Evolutionary conservation across 495 filamentous ascomycete species (phyloP).

Genomic region (Neurospora pannonica): DNA sequence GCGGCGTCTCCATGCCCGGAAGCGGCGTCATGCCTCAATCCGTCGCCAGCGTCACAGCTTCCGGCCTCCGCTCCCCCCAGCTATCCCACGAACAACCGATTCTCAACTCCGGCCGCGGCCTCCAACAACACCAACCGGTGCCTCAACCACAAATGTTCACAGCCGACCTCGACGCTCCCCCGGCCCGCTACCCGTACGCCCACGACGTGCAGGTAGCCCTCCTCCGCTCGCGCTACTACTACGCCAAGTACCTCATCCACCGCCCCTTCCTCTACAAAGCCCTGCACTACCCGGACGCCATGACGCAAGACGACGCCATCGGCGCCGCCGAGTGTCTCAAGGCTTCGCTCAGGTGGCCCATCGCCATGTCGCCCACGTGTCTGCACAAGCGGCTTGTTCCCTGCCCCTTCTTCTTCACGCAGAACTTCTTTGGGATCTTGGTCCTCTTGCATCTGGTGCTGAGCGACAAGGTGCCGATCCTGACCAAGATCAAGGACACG

Average conservation of each 20-base stretch:
- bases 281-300: conserved; percentile 43
- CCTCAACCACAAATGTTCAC: conserved; percentile 32
- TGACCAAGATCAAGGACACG: conserved; percentile 33
- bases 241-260: conserved; percentile 48
- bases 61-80: conserved; percentile 1
- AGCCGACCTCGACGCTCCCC: conserved; percentile 35
- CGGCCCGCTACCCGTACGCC: conserved; percentile 33
- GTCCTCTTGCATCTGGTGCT: conserved; percentile 38
- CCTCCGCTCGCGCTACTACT: conserved; percentile 50
- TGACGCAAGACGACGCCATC: conserved; percentile 42
- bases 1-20: not conserved
- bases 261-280: conserved; percentile 54
- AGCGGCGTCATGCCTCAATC: not conserved
- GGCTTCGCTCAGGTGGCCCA: conserved; percentile 44
- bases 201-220: conserved; percentile 47
- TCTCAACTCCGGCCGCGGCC: not conserved
- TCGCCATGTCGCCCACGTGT: conserved; percentile 47
- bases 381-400: conserved; percentile 47
- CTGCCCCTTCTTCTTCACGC: conserved; percentile 49
- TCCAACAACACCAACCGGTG: not conserved
- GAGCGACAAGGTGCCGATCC: conserved; percentile 36
- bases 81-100: not conserved
- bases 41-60: not conserved
- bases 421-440: conserved; percentile 48
- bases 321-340: conserved; percentile 44